Percentiles rank a stretch among this genome's conserved stretches.
Conservation (phyloP, 257 asterid genomes). For the Dorcoceras hygrometricum region DNA sequence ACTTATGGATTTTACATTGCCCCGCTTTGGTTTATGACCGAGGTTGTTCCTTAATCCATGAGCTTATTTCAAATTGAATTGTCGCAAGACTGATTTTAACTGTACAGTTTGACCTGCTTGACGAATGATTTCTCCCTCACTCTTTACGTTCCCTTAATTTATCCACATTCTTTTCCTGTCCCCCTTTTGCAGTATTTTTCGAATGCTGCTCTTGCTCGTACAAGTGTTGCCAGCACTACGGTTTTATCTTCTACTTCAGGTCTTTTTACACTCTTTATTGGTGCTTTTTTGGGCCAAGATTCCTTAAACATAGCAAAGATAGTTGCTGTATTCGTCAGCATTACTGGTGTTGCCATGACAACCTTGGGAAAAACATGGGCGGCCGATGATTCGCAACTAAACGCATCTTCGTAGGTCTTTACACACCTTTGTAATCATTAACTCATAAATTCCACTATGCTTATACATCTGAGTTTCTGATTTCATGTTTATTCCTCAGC, state of each 20-base stretch:
- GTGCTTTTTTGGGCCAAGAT: constrained; percentile 94
- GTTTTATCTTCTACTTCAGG: constrained; percentile 97
- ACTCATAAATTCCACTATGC: not conserved
- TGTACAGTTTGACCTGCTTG: not conserved
- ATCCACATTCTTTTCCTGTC: constrained; percentile 10
- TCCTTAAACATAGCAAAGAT: constrained; percentile 67
- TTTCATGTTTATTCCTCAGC: constrained; percentile 39
- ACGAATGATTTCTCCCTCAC: not conserved
- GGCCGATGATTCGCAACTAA: constrained; percentile 62
- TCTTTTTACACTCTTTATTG: constrained; percentile 84
- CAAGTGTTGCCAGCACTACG: constrained; percentile 99
- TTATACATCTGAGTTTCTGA: constrained; percentile 14
- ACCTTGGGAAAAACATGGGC: constrained; percentile 99
- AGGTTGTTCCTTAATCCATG: constrained; percentile 42
- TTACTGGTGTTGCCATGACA: constrained; percentile 92
- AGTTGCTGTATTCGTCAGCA: constrained; percentile 89
- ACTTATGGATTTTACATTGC: constrained; percentile 84
- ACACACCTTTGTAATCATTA: constrained; percentile 12
- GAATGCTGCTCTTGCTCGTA: constrained; percentile 95
- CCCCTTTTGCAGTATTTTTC: constrained; percentile 71
- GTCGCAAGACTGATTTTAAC: not conserved
- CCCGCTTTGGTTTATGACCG: constrained; percentile 96
- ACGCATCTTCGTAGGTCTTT: constrained; percentile 60
- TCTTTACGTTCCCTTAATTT: constrained; percentile 8
- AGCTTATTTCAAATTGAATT: constrained; percentile 9